Conservation (phyloP, 225 moss, liverwort and hornwort genomes). For the Polytrichum formosum region DNA sequence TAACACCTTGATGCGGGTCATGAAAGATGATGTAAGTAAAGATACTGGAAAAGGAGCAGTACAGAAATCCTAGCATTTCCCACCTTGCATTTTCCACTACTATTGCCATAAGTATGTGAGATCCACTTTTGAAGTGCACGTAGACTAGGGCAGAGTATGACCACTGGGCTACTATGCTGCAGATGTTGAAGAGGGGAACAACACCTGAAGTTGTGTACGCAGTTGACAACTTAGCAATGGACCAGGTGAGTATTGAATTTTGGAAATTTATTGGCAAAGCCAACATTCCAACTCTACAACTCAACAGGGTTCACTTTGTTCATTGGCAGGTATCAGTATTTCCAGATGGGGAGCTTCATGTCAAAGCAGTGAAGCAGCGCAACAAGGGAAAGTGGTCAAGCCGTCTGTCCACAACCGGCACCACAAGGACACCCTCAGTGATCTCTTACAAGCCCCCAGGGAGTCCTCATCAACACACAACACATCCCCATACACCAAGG, state of each 20-base stretch:
- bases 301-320: neutral
- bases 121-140: neutral
- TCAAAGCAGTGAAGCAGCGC: slow-evolving; percentile 47
- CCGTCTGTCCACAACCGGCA: slow-evolving; percentile 12
- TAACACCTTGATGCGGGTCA: slow-evolving; percentile 78
- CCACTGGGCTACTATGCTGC: neutral
- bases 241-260: slow-evolving; percentile 39
- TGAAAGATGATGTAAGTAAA: slow-evolving; percentile 81
- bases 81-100: too few species aligned
- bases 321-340: slow-evolving; percentile 62
- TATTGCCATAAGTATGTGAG: too few species aligned
- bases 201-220: slow-evolving; percentile 63
- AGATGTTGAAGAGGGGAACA: slow-evolving; percentile 53
- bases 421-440: slow-evolving; percentile 19
- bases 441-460: slow-evolving; percentile 28
- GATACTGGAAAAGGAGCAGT: neutral
- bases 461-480: slow-evolving; percentile 6
- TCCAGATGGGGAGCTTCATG: slow-evolving; percentile 75
- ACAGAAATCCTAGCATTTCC: too few species aligned
- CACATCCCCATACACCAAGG: slow-evolving; percentile 15
- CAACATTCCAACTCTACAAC: neutral
- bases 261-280: neutral
- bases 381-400: slow-evolving; percentile 72
- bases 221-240: slow-evolving; percentile 86
- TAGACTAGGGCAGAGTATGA: neutral